Percentiles rank a stretch among this genome's conserved stretches.
Evolutionary conservation across 78 protist genomes (phyloP).

Genomic region (Dictyostelium purpureum): DNA sequence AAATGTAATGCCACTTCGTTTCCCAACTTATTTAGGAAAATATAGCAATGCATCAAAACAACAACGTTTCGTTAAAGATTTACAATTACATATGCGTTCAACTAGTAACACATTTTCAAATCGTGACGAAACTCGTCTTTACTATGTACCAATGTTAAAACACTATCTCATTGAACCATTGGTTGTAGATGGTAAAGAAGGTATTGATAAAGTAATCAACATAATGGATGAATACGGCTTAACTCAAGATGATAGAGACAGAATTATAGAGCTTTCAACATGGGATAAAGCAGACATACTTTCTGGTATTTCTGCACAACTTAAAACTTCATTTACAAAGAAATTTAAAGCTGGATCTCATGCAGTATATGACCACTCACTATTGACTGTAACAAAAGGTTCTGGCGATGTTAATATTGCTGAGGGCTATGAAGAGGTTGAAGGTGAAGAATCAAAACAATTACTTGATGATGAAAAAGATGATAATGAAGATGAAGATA

Average conservation of each 20-base stretch:
- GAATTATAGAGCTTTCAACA: conserved; percentile 31
- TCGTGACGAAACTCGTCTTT: conserved; percentile 24
- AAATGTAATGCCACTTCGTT: not conserved
- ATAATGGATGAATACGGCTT: conserved; percentile 67
- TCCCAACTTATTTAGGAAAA: conserved; percentile 75
- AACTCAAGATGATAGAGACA: conserved; percentile 46
- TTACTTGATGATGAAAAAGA: not conserved
- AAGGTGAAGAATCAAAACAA: conserved; percentile 1
- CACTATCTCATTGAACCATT: conserved; percentile 36
- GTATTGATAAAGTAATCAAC: conserved; percentile 4
- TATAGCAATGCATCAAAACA: conserved; percentile 42
- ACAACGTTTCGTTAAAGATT: conserved; percentile 40
- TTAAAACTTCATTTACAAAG: conserved; percentile 39
- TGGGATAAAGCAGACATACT: conserved; percentile 3
- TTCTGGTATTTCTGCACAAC: not conserved
- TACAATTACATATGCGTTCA: conserved; percentile 57
- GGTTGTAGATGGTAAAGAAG: conserved; percentile 7
- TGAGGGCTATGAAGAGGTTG: conserved; percentile 6
- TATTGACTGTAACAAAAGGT: not conserved
- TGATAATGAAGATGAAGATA: not conserved
- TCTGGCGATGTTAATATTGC: not conserved
- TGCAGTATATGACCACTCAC: conserved; percentile 15
- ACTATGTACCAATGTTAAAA: conserved; percentile 40
- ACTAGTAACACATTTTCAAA: not conserved
- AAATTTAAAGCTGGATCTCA: conserved; percentile 9